Percentiles rank a stretch among this genome's conserved stretches.
Conservation (phyloP, 2,329 filamentous ascomycete genomes). For the Colletotrichum endophyticum region DNA sequence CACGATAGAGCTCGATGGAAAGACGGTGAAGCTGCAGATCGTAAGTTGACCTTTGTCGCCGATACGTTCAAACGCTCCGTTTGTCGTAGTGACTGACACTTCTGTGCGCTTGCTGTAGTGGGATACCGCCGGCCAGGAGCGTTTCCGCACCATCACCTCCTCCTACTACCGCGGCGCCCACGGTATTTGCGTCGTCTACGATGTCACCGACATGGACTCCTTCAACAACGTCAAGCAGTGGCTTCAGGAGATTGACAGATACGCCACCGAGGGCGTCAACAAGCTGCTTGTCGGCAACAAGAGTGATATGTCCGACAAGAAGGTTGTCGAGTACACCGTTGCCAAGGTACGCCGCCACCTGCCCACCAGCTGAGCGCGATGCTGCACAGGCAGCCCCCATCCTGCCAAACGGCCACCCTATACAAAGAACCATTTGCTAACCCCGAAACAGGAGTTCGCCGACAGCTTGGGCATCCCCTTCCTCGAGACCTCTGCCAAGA, state of each 20-base stretch:
- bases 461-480: conserved; percentile 99
- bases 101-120: conserved; percentile 66
- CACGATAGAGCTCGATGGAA: conserved; percentile 98
- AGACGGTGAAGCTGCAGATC: conserved; percentile 99
- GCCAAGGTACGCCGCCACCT: conserved; percentile 76
- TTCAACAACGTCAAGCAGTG: conserved; percentile 99
- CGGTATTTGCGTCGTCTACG: conserved; percentile 99
- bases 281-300: conserved; percentile 99
- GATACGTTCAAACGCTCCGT: neutral
- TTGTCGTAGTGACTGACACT: conserved; percentile 28
- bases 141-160: conserved; percentile 99
- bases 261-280: conserved; percentile 99
- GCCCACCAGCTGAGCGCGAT: neutral
- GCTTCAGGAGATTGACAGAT: conserved; percentile 99
- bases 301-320: conserved; percentile 99
- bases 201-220: conserved; percentile 99
- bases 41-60: conserved; percentile 61
- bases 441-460: conserved; percentile 80
- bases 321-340: conserved; percentile 99
- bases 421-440: neutral
- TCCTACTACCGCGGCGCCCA: conserved; percentile 99
- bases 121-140: conserved; percentile 99
- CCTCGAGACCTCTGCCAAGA: conserved; percentile 99
- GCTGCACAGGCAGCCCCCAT: neutral
- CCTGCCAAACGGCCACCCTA: neutral